phyloP scores from a whole-genome alignment of 2,329 filamentous ascomycete genomes.

The Cytospora piceae region DNA sequence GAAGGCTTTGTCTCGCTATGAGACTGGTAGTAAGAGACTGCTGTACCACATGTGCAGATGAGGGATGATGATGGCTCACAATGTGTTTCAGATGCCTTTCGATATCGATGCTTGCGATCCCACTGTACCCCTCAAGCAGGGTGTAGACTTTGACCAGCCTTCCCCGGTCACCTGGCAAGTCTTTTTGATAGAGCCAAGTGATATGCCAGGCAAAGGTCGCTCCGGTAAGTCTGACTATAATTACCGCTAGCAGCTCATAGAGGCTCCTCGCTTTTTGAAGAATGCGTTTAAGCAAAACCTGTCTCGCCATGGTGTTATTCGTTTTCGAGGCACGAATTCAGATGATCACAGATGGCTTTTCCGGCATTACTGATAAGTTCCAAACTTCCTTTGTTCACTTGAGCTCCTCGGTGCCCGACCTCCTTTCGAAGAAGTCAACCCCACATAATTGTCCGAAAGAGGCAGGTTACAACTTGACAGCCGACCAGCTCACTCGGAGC shows the following conservation, averaged over 20 bases:
- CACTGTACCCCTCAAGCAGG: slow-evolving; percentile 34
- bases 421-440: background rate
- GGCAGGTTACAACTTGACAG: background rate
- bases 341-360: too few relatives aligned
- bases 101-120: slow-evolving; percentile 33
- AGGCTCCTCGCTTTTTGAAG: background rate
- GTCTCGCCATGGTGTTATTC: background rate
- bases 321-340: too few relatives aligned
- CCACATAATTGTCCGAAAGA: background rate
- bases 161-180: slow-evolving; percentile 24
- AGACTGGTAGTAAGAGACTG: slow-evolving; percentile 8
- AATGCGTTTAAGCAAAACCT: background rate
- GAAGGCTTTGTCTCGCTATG: slow-evolving; percentile 43
- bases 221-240: background rate
- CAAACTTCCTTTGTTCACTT: background rate
- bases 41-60: background rate
- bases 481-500: background rate
- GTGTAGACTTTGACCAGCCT: slow-evolving; percentile 31
- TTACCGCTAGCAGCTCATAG: background rate
- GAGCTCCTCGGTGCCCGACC: background rate
- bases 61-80: slow-evolving; percentile 23
- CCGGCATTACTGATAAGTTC: background rate
- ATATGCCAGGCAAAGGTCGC: background rate
- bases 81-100: slow-evolving; percentile 32
- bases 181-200: slow-evolving; percentile 22